Conservation (phyloP, 2,329 filamentous ascomycete species). For the Dactylellina cionopaga region DNA sequence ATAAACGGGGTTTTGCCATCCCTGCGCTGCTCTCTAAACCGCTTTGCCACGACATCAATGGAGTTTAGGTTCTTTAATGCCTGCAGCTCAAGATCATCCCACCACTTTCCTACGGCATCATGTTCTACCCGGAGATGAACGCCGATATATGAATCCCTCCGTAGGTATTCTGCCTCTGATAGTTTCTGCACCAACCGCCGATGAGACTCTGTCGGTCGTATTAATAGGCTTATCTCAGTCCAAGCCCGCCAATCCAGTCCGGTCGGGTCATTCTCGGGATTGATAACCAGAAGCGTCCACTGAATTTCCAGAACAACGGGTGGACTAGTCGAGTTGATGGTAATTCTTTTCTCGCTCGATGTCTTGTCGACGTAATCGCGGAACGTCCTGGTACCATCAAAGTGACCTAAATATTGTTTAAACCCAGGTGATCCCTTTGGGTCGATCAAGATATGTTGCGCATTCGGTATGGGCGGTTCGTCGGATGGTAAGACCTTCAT, state of each 20-base stretch:
- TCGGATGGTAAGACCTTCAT: constrained; percentile 39
- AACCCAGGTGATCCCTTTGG: constrained; percentile 23
- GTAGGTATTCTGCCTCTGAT: constrained; percentile 13
- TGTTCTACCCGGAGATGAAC: constrained; percentile 37
- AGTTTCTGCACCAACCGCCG: constrained; percentile 28
- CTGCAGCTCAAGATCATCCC: constrained; percentile 33
- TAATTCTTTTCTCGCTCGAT: constrained; percentile 6
- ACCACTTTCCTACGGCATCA: constrained; percentile 35
- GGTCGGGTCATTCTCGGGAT: constrained; percentile 36
- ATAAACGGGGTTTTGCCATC: constrained; percentile 10
- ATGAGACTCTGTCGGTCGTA: constrained; percentile 31
- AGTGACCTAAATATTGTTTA: constrained; percentile 32
- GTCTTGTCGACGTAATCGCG: constrained; percentile 29
- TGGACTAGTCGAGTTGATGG: constrained; percentile 3
- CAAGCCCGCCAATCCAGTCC: constrained; percentile 35
- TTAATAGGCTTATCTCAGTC: constrained; percentile 29
- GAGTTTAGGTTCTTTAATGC: constrained; percentile 28
- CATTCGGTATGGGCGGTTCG: constrained; percentile 19
- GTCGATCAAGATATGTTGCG: constrained; percentile 23
- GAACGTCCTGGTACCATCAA: constrained; percentile 29
- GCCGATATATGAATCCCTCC: constrained; percentile 33
- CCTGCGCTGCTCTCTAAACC: constrained; percentile 16
- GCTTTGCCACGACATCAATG: constrained; percentile 31
- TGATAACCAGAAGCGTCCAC: constrained; percentile 28
- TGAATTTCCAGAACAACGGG: constrained; percentile 20